Percentiles rank a stretch among this genome's conserved stretches.
Conservation (phyloP, 139 green algal species). For the Trebouxia sp. region DNA sequence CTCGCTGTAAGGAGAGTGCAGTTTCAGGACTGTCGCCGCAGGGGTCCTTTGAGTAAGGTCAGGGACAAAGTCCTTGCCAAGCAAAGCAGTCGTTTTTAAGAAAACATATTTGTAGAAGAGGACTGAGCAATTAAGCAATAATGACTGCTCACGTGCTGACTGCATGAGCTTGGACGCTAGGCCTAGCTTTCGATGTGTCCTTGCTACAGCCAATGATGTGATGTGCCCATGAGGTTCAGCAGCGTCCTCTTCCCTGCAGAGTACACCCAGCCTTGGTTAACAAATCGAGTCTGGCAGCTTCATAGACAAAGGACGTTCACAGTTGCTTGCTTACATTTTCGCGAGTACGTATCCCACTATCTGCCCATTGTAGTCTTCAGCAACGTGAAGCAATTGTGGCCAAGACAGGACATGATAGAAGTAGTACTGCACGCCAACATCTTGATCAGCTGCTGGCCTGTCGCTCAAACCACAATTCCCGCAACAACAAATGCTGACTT, state of each 20-base stretch:
- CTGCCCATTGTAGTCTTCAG: constrained; percentile 93
- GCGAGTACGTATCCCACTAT: constrained; percentile 99
- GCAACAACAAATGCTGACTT: not conserved
- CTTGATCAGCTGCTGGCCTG: not conserved
- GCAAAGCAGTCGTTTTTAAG: too few relatives aligned
- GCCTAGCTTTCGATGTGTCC: constrained; percentile 95
- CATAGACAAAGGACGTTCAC: not conserved
- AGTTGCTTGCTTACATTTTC: constrained; percentile 82
- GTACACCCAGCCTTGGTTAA: not conserved
- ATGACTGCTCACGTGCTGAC: constrained; percentile 73
- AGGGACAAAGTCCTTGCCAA: not conserved
- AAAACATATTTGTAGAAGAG: too few relatives aligned
- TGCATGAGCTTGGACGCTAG: constrained; percentile 95
- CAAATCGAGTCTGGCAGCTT: too few relatives aligned
- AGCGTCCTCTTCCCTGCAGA: constrained; percentile 88
- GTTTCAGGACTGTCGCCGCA: too few relatives aligned
- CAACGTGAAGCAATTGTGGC: constrained; percentile 97
- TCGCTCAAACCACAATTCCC: not conserved
- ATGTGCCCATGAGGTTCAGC: constrained; percentile 93
- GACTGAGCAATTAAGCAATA: not conserved
- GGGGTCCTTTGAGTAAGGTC: too few relatives aligned
- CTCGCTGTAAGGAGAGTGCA: not conserved
- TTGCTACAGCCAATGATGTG: constrained; percentile 93
- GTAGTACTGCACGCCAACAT: constrained; percentile 90
- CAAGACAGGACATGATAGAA: constrained; percentile 99